Percentiles rank a stretch among this genome's conserved stretches.
phyloP scores from a whole-genome alignment of 768 basidiomycete species.

The Rhizopogon vinicolor region DNA sequence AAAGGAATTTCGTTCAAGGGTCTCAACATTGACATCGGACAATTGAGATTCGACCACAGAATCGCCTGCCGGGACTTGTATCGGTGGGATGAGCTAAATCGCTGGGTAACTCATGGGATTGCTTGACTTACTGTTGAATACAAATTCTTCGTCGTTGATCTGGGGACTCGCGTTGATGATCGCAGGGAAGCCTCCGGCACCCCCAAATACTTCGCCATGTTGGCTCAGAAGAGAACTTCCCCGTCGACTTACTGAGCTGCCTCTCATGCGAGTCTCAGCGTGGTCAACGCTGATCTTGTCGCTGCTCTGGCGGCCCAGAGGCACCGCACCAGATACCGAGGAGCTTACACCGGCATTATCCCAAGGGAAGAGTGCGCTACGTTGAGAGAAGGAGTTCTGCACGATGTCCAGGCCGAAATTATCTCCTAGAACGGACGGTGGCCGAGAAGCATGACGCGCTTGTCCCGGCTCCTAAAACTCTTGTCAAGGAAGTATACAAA shows the following conservation, averaged over 20 bases:
- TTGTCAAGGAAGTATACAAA: conserved; percentile 8
- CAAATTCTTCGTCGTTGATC: conserved; percentile 54
- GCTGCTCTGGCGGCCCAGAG: conserved; percentile 29
- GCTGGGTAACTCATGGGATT: background rate
- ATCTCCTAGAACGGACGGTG: conserved; percentile 45
- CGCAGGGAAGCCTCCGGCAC: conserved; percentile 47
- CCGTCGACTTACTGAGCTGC: conserved; percentile 50
- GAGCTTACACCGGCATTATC: conserved; percentile 74
- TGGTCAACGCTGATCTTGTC: conserved; percentile 46
- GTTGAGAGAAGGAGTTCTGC: conserved; percentile 47
- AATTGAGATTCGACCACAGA: conserved; percentile 42
- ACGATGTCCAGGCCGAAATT: conserved; percentile 44
- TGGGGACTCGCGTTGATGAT: conserved; percentile 34
- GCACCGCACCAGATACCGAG: conserved; percentile 36
- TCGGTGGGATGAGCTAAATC: conserved; percentile 12
- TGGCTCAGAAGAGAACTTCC: conserved; percentile 57
- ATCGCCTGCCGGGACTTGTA: conserved; percentile 23
- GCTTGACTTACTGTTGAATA: conserved; percentile 52
- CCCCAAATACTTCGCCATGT: conserved; percentile 35
- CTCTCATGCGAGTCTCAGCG: conserved; percentile 49
- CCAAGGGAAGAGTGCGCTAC: conserved; percentile 77
- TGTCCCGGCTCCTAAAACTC: conserved; percentile 72
- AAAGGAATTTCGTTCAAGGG: conserved; percentile 70
- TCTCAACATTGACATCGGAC: conserved; percentile 50
- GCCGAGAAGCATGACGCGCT: conserved; percentile 68